phyloP scores from a whole-genome alignment of 2,329 filamentous ascomycete genomes.

The Didymosphaeria variabile region DNA sequence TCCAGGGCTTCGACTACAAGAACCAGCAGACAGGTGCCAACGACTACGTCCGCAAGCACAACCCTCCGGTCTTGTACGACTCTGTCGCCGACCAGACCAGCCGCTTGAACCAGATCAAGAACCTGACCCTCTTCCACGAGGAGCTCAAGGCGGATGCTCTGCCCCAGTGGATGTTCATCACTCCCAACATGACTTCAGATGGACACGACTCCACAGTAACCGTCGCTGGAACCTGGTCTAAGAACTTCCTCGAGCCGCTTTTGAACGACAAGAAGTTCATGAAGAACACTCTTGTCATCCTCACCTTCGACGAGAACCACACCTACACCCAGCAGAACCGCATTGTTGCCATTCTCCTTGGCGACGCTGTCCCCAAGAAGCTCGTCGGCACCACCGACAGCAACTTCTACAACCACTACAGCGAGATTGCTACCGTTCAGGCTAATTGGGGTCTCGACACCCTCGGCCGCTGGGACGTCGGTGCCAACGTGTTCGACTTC shows the following conservation, averaged over 20 bases:
- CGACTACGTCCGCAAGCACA: slow-evolving; percentile 86
- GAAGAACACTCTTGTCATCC: slow-evolving; percentile 76
- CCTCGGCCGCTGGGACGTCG: slow-evolving; percentile 58
- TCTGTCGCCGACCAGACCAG: slow-evolving; percentile 66
- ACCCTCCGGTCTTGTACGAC: slow-evolving; percentile 72
- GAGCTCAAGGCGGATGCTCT: slow-evolving; percentile 35
- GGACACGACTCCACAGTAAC: slow-evolving; percentile 77
- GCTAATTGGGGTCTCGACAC: slow-evolving; percentile 58
- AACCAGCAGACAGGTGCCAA: slow-evolving; percentile 73
- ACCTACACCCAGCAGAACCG: slow-evolving; percentile 73
- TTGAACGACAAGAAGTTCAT: slow-evolving; percentile 75
- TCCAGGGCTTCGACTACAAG: slow-evolving; percentile 67
- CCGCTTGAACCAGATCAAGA: slow-evolving; percentile 76
- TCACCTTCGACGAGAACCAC: slow-evolving; percentile 83
- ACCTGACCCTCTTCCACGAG: slow-evolving; percentile 71
- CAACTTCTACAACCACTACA: slow-evolving; percentile 64
- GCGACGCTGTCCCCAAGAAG: slow-evolving; percentile 73
- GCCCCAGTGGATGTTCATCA: slow-evolving; percentile 47
- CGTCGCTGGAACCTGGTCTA: slow-evolving; percentile 73
- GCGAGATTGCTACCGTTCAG: slow-evolving; percentile 55
- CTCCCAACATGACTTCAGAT: slow-evolving; percentile 77
- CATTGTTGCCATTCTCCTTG: slow-evolving; percentile 75
- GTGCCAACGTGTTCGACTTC: slow-evolving; percentile 56
- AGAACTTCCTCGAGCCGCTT: slow-evolving; percentile 74
- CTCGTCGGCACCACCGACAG: slow-evolving; percentile 73